Base-by-base conservation (phyloP, 2,329 filamentous ascomycete genomes). In the Talaromyces piceae region DNA sequence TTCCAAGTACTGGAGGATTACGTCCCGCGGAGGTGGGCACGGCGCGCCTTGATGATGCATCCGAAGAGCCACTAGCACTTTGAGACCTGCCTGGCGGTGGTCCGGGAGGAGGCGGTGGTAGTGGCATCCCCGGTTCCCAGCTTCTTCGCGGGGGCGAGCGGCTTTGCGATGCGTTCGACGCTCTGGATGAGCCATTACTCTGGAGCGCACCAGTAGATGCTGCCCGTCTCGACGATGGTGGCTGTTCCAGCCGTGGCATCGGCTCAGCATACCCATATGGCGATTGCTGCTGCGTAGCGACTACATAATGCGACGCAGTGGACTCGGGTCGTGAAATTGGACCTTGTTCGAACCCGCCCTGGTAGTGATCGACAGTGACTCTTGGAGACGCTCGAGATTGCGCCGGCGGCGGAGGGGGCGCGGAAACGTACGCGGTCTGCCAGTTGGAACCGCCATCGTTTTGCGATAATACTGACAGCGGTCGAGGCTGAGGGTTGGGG, bases 31-130 rank as follows among this genome's bases (percentile, higher is more conserved):
- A 51, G 16, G 53, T 33, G 37, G 64, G 65, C 16, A 59, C 53
- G 28, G 55, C 61, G 41, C 60, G 63, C 37, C 61, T 58, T 16
- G 63, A 63, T 18, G 63, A 64, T 18, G 58, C 52, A 27, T 67
- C 67, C 1, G 62, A 63, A 41, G 63, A 56, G 11, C 62, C 67
- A 54, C 63, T 67, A 22, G 66, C 64, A 53, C 70, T 73, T 30
- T 67, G 65, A n/a, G 70, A 70, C 47, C 69, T 66, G 22, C 61
- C 57, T 4, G 72, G 72, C 16, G 73, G 73, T 22, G 73, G 73
- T 1, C 72, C 71, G 28, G 73, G 72, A 47, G 73, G 73, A 8
- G 73, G 73, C 30, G 72, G 72, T 25, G 73, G 73, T 27, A 75
- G 65, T 25, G 72, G 71, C 71, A 74, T 73, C 18, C 72, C 72